A percentile compares a stretch with the other conserved stretches of the same genome.
These are phyloP conservation scores for Acanthamoeba sp. DNA, from an alignment of 208 protist genomes.

Conservation along the genomic window DNA sequence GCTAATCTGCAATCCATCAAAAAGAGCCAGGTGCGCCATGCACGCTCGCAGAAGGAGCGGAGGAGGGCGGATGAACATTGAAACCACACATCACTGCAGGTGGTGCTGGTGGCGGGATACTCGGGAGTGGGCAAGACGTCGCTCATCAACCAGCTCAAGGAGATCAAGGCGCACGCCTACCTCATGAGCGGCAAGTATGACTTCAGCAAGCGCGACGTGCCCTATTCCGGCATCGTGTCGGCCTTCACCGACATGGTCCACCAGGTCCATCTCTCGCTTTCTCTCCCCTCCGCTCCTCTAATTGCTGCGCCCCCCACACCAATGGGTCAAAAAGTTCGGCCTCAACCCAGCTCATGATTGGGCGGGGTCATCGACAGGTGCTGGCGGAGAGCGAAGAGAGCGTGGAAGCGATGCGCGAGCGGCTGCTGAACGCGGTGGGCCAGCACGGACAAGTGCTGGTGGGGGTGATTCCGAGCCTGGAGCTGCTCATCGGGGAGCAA, in stretches of 20 bases:
- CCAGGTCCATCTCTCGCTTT: neutral
- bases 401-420: neutral
- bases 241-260: conserved; percentile 41
- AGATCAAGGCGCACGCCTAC: conserved; percentile 20
- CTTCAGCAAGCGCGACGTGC: conserved; percentile 67
- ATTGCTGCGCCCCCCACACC: too few relatives aligned
- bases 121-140: conserved; percentile 68
- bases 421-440: neutral
- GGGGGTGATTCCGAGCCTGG: conserved; percentile 48
- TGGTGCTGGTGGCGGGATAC: conserved; percentile 30
- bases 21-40: neutral
- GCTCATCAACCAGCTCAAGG: neutral
- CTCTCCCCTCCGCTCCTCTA: neutral
- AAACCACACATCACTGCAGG: too few relatives aligned
- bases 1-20: neutral
- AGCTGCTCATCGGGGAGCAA: conserved; percentile 62
- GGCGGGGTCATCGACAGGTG: neutral
- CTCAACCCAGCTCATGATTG: too few relatives aligned
- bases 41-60: too few relatives aligned
- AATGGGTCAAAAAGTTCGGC: too few relatives aligned
- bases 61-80: too few relatives aligned
- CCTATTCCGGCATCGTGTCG: conserved; percentile 41
- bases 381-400: conserved; percentile 16
- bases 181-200: conserved; percentile 68
- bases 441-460: conserved; percentile 48